Evolutionary conservation across 129 eudicot species (phyloP), one percentile per base, ranked within the genome.

Genomic region (Deinandra increscens): DNA sequence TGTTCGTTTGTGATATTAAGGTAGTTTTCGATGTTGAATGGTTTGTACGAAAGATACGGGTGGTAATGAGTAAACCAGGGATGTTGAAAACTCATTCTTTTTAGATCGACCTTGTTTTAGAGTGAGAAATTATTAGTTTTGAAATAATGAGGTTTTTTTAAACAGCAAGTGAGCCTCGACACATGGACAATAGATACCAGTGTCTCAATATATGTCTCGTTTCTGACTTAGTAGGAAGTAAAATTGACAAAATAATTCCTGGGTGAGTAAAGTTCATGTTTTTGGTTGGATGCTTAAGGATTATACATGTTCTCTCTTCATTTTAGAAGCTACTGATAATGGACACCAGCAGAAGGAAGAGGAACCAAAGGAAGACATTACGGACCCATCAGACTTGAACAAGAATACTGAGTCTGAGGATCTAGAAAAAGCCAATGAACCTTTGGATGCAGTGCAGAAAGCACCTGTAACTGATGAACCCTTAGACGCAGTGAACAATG

Each of bases 341-440:
- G 88, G 96, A 58, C 75, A 80, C 78, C 71, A 75, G 14, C 80
- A 64, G 69, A 79, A 18, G 20, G 72, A 9, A 55, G 81, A 85
- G 39, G 87, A 64, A 39, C 78, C 78, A 7, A 64, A 68, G 56
- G 82, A 78, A 62, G 82, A 73, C 63, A 49, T 29, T 7, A n/a
- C 33, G 51, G 86, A 51, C 64, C 56, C 72, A 60, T 45, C 71
- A 44, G 12, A 48, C 41, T 80, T 29, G 13, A 74, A 69, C 51
- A 55, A 63, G 48, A 64, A 49, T 62, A 66, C 37, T 0, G 72
- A 62, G 59, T 37, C 49, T 1, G 82, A 64, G 71, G 75, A 75
- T 43, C 71, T 78, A 66, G 75, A 78, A 66, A 71, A 81, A 41
- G 15, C 67, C 49, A 63, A 38, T 31, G 89, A 69, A 53, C 66